These are phyloP conservation scores for Auricularia heimuer DNA, from an alignment of 768 basidiomycete species.

Conservation along the genomic window DNA sequence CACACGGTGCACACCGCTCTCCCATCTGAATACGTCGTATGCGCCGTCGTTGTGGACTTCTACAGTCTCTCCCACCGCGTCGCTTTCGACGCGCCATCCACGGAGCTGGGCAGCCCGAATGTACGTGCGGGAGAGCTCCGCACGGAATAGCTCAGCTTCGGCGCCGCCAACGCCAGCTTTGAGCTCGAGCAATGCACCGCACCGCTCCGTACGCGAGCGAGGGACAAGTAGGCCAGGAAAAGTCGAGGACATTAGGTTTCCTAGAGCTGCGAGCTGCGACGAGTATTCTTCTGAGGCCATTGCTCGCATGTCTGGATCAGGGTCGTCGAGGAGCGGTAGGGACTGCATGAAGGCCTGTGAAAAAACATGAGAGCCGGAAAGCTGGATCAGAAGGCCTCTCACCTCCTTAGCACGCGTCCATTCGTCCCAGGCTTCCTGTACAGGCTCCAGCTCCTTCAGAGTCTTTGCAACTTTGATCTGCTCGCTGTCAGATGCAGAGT, in stretches of 20 bases:
- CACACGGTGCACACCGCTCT: slow-evolving; percentile 93
- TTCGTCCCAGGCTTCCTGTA: slow-evolving; percentile 57
- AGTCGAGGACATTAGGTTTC: slow-evolving; percentile 23
- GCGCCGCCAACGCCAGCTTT: slow-evolving; percentile 90
- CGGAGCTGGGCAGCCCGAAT: slow-evolving; percentile 44
- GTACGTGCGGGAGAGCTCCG: slow-evolving; percentile 77
- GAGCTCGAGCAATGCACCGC: slow-evolving; percentile 80
- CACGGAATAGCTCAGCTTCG: slow-evolving; percentile 75
- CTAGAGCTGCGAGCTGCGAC: slow-evolving; percentile 29
- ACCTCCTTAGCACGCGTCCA: slow-evolving; percentile 55
- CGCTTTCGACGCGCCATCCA: slow-evolving; percentile 53
- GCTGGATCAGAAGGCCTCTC: slow-evolving; percentile 13
- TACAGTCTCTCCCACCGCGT: slow-evolving; percentile 43
- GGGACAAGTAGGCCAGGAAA: slow-evolving; percentile 72
- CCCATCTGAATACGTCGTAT: slow-evolving; percentile 76
- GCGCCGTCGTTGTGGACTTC: slow-evolving; percentile 71
- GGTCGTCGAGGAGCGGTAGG: slow-evolving; percentile 50
- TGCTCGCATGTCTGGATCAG: slow-evolving; percentile 64
- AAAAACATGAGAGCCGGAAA: slow-evolving; percentile 4
- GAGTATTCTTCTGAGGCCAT: slow-evolving; percentile 63
- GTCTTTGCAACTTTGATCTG: slow-evolving; percentile 51
- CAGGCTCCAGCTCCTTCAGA: slow-evolving; percentile 57
- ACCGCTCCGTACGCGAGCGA: slow-evolving; percentile 47
- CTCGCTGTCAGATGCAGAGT: slow-evolving; percentile 17
- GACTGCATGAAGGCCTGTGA: slow-evolving; percentile 26